Base-by-base conservation (phyloP, 164 flowering plant genomes). In the Umbilicus rupestris region DNA sequence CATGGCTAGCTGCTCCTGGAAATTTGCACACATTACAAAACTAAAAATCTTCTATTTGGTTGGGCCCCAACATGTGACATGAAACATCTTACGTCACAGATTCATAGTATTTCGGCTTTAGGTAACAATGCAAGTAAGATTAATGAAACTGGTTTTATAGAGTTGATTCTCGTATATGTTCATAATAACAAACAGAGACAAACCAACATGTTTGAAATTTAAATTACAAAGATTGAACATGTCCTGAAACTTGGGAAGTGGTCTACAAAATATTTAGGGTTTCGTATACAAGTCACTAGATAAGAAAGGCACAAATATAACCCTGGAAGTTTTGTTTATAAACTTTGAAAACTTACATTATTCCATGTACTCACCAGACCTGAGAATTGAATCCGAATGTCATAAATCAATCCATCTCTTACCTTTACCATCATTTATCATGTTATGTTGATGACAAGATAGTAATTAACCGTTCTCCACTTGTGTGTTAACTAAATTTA, bases 201-300 rank as follows among this genome's bases (percentile, higher is more conserved):
- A 19, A n/a, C n/a, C n/a, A 19, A 19, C 9, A 6, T 47, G 3
- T 47, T n/a, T 22, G 52, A 19, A 19, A n/a, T 19, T 47, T n/a
- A 3, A 47, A 47, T 19, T 5, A 47, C 24, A 22, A 47, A 47
- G 24, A 47, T 47, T 47, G 24, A 47, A 19, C 5, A 47, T 47
- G 52, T 47, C 52, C 52, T 19, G 52, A 47, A 47, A 47, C 52
- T 3, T 47, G 52, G 52, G 52, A 47, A 47, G 22, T 47, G 52
- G 52, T 47, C 52, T 4, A 7, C n/a, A n/a, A 47, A 47, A 47
- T 16, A 47, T 47, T 47, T 47, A 47, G 24, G 52, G 52, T 47
- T 47, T 19, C 50, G 12, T 19, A 7, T 19, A n/a, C 22, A n/a
- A 19, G n/a, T n/a, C n/a, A 42, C 46, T 42, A 42, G 2, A 42